These are phyloP conservation scores for Euphorbia pulcherrima DNA, from an alignment of 345 rosid genomes.

Conservation along the genomic window DNA sequence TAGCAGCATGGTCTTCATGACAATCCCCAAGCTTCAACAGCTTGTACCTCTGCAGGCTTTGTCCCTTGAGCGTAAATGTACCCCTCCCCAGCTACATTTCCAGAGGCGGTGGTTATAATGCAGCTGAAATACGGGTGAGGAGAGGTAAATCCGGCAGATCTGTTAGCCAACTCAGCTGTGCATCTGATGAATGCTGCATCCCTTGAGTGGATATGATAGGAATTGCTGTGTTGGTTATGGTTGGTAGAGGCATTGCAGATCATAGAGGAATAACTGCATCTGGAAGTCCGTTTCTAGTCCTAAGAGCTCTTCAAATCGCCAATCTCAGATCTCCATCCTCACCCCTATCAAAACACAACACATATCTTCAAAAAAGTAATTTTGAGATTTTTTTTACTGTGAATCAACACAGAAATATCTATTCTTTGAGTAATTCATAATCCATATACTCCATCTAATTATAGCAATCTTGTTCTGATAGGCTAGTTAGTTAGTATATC, in stretches of 20 bases:
- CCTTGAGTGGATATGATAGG: slow-evolving; percentile 28
- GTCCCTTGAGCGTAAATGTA: slow-evolving; percentile 84
- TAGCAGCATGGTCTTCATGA: slow-evolving; percentile 75
- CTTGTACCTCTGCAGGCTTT: slow-evolving; percentile 68
- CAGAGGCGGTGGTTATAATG: slow-evolving; percentile 48
- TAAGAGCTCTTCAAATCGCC: slow-evolving; percentile 69
- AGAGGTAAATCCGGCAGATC: slow-evolving; percentile 71
- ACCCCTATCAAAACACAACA: slow-evolving; percentile 49
- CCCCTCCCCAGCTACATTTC: slow-evolving; percentile 72
- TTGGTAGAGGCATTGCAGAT: slow-evolving; percentile 29
- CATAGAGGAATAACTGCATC: slow-evolving; percentile 50
- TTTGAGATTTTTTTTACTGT: too few relatives aligned
- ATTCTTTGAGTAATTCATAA: too few relatives aligned
- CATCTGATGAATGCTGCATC: slow-evolving; percentile 59
- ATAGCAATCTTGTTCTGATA: too few relatives aligned
- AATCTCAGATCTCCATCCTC: slow-evolving; percentile 76
- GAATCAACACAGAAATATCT: too few relatives aligned
- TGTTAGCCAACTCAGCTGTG: slow-evolving; percentile 65
- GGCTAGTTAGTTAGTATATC: slow-evolving; percentile 5
- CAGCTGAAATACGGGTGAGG: slow-evolving; percentile 97
- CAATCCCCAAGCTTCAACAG: slow-evolving; percentile 81
- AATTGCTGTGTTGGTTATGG: slow-evolving; percentile 1
- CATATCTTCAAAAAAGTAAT: too few relatives aligned
- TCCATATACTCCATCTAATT: too few relatives aligned
- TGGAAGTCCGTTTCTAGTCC: slow-evolving; percentile 74